These are phyloP conservation scores for Truncatella angustata DNA, from an alignment of 2,329 filamentous ascomycete genomes.

Conservation along the genomic window DNA sequence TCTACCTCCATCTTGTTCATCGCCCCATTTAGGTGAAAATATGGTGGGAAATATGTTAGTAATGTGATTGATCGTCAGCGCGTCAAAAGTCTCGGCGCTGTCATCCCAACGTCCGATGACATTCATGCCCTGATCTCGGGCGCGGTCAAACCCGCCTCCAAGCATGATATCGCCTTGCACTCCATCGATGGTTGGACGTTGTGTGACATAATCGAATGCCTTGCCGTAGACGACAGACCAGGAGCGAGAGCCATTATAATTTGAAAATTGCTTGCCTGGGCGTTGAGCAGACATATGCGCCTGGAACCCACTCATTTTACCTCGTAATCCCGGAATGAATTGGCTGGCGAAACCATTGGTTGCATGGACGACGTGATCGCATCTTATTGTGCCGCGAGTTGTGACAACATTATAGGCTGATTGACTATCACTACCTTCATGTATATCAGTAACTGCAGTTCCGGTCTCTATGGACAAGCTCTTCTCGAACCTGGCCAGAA, in stretches of 20 bases:
- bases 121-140: conserved; percentile 38
- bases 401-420: conserved; percentile 44
- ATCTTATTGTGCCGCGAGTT: conserved; percentile 38
- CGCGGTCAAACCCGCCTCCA: conserved; percentile 49
- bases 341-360: conserved; percentile 55
- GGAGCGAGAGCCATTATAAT: conserved; percentile 35
- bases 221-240: conserved; percentile 48
- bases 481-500: conserved; percentile 32
- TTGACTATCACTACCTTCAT: neutral
- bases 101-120: conserved; percentile 49
- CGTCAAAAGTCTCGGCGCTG: conserved; percentile 29
- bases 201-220: conserved; percentile 53
- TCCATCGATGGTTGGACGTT: conserved; percentile 31
- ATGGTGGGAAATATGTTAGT: conserved; percentile 40
- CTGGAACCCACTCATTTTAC: conserved; percentile 41
- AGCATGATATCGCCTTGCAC: conserved; percentile 47
- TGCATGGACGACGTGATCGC: conserved; percentile 54
- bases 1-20: conserved; percentile 18
- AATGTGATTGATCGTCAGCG: conserved; percentile 36
- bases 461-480: conserved; percentile 36
- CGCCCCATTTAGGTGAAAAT: conserved; percentile 38
- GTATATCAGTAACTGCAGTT: conserved; percentile 27
- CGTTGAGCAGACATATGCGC: conserved; percentile 51
- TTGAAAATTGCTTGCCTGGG: conserved; percentile 34
- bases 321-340: conserved; percentile 47